Base-by-base conservation (phyloP, 768 basidiomycete genomes). In the Boletus rubropictus region DNA sequence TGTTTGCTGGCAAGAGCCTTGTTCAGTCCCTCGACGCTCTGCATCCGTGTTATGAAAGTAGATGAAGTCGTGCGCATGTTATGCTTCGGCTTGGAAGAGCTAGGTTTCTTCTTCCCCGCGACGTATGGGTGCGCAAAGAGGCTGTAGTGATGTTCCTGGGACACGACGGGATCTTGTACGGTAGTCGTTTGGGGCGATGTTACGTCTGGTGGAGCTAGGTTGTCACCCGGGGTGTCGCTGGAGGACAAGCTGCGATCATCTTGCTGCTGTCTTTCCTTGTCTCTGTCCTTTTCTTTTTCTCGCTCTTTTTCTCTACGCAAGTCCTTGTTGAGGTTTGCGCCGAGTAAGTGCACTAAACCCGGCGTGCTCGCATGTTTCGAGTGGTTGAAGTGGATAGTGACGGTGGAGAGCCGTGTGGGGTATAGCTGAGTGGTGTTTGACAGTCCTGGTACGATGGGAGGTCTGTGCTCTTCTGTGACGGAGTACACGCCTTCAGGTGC, bases 401-500 rank as follows among this genome's bases (percentile, higher is more conserved):
- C 70, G 11, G 74, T 75, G 44, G 82, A 80, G 31, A 89, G 70
- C 31, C 72, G 77, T 46, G 88, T 81, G 7, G 87, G 82, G 60
- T 76, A 80, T 11, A 62, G 56, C 55, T 50, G 69, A 25, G 65
- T 53, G 40, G 57, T 58, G 47, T 61, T 61, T 38, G 69, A 60
- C 38, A 68, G 67, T 42, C 67, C 67, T 51, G 76, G 74, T 40
- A 71, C 56, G 28, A 71, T 62, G 36, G 75, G 69, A 0, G 86
- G 81, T 64, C 83, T 89, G 74, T 87, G 83, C 60, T 91, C 90
- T 57, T 91, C 89, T 15, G 84, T 88, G 62, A 89, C 78, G 21
- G 87, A 84, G 72, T 92, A 92, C 35, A 91, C 87, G 56, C 89
- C 89, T 67, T 92, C 89, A 43, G 89, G 89, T 28, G 89, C 89